Conservation (phyloP, 176 grass and related monocot genomes). For the Urochloa ruziziensis region DNA sequence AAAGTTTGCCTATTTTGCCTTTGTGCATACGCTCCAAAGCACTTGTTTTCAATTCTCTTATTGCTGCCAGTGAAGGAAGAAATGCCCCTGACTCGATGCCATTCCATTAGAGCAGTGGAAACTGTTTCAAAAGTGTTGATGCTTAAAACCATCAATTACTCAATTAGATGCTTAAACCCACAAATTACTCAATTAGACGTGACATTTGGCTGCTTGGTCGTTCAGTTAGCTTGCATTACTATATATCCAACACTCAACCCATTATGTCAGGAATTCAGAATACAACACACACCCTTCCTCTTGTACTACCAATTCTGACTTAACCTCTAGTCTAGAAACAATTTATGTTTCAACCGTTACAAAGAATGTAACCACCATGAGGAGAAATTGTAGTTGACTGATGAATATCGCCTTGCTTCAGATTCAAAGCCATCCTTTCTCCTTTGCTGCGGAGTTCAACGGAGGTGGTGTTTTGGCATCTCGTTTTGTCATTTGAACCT, state of each 20-base stretch:
- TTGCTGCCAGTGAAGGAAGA: no score
- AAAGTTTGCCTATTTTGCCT: no score
- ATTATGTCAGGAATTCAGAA: neutral
- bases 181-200: no score
- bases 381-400: neutral
- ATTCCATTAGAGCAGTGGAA: neutral
- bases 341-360: conserved; percentile 10
- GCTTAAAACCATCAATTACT: neutral
- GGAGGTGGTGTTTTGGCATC: conserved; percentile 38
- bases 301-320: no score
- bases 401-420: neutral
- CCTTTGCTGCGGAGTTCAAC: conserved; percentile 24
- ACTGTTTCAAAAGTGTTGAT: neutral
- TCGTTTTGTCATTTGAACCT: conserved; percentile 44
- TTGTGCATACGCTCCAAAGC: no score
- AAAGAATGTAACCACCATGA: conserved; percentile 42
- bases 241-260: neutral
- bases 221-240: neutral
- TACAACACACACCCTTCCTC: neutral
- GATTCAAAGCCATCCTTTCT: conserved; percentile 47
- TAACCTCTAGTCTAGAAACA: neutral
- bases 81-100: no score
- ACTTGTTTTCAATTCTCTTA: no score
- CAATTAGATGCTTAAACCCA: no score
- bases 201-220: neutral